Evolutionary conservation across 345 rosid species (phyloP).

Genomic region (Sisymbrium altissimum): DNA sequence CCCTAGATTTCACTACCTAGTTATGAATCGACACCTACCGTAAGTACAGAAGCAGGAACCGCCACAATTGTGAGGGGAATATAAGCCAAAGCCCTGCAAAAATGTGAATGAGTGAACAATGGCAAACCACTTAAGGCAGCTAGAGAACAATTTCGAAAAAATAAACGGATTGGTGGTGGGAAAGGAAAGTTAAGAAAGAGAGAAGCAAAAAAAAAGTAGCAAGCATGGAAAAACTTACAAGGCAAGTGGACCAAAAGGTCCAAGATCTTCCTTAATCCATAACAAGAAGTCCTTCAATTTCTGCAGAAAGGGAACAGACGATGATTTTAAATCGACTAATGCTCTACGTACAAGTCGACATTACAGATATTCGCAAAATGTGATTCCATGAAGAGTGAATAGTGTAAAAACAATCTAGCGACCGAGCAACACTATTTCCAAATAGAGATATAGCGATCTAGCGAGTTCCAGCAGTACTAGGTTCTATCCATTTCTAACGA

Average conservation of each 20-base stretch:
- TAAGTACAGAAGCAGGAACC: slow-evolving; percentile 56
- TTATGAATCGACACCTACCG: slow-evolving; percentile 38
- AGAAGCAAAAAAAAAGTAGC: background rate
- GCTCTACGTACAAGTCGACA: background rate
- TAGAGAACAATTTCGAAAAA: background rate
- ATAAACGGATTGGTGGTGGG: background rate
- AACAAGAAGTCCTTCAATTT: slow-evolving; percentile 44
- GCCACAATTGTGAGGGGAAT: slow-evolving; percentile 51
- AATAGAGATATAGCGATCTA: background rate
- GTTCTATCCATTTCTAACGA: background rate
- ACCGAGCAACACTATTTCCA: background rate
- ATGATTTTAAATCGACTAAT: background rate
- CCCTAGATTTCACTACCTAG: background rate
- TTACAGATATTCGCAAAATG: background rate
- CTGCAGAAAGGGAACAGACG: slow-evolving; percentile 24
- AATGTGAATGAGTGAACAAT: background rate
- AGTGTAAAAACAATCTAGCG: slow-evolving; percentile 3
- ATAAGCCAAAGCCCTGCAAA: slow-evolving; percentile 43
- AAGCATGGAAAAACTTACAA: slow-evolving; percentile 39
- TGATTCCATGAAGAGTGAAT: background rate
- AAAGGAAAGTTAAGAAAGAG: background rate
- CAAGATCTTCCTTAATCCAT: slow-evolving; percentile 62
- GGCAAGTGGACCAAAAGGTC: slow-evolving; percentile 54
- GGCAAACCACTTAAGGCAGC: background rate
- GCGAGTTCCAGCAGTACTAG: background rate